Evolutionary conservation across 2,329 filamentous ascomycete genomes (phyloP).

Genomic region (Berkeleyomyces basicola): DNA sequence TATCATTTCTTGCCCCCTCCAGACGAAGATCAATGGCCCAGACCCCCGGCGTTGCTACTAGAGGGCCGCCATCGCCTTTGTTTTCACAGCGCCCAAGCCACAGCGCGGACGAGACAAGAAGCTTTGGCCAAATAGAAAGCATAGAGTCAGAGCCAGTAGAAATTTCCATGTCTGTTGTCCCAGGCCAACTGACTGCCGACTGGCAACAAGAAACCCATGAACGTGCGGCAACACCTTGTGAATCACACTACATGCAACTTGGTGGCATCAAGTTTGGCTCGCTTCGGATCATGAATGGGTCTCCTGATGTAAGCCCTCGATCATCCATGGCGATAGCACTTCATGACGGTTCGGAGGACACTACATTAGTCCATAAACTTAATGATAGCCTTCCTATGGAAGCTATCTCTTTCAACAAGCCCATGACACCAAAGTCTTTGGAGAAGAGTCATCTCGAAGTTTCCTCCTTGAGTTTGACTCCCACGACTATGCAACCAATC

Average conservation of each 20-base stretch:
- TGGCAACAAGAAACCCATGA: conserved; percentile 15
- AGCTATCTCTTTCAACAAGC: not conserved
- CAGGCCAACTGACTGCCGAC: conserved; percentile 15
- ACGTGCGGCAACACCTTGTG: conserved; percentile 27
- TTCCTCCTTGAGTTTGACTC: not conserved
- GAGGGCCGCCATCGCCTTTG: conserved; percentile 17
- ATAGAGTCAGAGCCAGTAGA: not conserved
- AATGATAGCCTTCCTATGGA: not conserved
- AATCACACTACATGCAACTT: conserved; percentile 41
- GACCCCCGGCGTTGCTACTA: conserved; percentile 34
- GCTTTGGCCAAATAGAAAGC: not conserved
- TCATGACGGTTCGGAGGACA: conserved; percentile 4
- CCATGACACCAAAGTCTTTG: not conserved
- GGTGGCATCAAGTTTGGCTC: conserved; percentile 47
- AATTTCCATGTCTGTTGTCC: not conserved
- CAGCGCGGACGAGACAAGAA: not conserved
- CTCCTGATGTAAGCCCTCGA: conserved; percentile 30
- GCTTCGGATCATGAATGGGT: conserved; percentile 44
- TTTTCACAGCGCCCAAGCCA: not conserved
- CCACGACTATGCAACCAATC: not conserved
- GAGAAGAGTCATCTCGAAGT: conserved; percentile 8
- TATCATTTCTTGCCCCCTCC: conserved; percentile 30
- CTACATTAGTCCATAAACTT: not conserved
- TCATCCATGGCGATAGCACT: conserved; percentile 14
- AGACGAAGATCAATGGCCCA: conserved; percentile 32